Conservation (phyloP, 169 alveolate species). For the Cryptosporidium muris region DNA sequence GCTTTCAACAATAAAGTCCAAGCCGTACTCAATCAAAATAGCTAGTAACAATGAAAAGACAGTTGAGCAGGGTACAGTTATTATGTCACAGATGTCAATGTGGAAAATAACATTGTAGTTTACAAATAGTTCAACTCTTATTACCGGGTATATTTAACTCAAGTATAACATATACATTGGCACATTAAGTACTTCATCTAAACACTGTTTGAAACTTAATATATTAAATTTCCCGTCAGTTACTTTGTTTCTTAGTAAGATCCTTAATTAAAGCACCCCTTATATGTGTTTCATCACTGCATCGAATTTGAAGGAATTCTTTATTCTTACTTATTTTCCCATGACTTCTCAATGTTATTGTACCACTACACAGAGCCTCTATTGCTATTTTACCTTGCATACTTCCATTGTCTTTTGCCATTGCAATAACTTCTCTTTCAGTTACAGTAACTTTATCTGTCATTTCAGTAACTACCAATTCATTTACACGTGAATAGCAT, state of each 20-base stretch:
- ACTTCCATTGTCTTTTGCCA: conserved; percentile 7
- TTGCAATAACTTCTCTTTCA: conserved; percentile 1
- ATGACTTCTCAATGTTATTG: conserved; percentile 2
- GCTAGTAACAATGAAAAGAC: too few relatives aligned
- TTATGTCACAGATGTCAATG: too few relatives aligned
- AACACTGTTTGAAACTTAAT: neutral
- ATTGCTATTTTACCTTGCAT: conserved; percentile 4
- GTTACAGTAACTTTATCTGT: neutral
- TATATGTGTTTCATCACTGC: conserved; percentile 38
- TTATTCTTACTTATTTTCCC: conserved; percentile 14
- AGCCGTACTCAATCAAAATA: too few relatives aligned
- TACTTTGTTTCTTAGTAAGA: neutral
- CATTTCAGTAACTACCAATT: conserved; percentile 23
- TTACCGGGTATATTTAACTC: neutral
- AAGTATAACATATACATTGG: neutral
- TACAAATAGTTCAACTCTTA: too few relatives aligned
- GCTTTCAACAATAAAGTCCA: neutral
- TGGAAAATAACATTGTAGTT: too few relatives aligned
- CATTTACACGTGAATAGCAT: conserved; percentile 37
- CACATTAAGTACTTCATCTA: neutral
- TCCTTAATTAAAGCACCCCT: conserved; percentile 1
- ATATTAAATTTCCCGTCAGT: conserved; percentile 2
- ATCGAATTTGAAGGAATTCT: conserved; percentile 33
- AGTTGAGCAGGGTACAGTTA: too few relatives aligned
- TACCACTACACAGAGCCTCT: conserved; percentile 57